phyloP scores from a whole-genome alignment of 805 yeast species.

The Lipomyces yamadae region DNA sequence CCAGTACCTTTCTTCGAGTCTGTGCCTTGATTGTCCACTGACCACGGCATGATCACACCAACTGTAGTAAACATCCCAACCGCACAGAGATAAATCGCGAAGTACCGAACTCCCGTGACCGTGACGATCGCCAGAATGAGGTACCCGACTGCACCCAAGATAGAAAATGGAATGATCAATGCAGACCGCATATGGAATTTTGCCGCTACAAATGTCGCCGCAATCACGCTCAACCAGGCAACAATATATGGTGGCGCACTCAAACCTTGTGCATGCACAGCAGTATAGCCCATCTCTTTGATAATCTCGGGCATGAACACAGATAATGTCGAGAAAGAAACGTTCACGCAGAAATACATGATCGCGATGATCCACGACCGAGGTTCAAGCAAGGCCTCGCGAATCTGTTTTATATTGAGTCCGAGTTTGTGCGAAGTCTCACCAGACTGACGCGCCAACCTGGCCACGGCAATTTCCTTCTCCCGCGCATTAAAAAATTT shows the following conservation, averaged over 20 bases:
- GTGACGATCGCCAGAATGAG: constrained; percentile 36
- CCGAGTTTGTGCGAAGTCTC: constrained; percentile 27
- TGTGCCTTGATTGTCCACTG: constrained; percentile 38
- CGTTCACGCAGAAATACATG: constrained; percentile 41
- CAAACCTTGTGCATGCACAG: constrained; percentile 52
- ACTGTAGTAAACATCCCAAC: constrained; percentile 39
- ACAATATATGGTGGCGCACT: constrained; percentile 54
- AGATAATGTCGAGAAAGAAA: constrained; percentile 49
- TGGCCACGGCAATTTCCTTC: constrained; percentile 35
- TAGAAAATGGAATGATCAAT: background rate
- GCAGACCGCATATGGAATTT: constrained; percentile 1
- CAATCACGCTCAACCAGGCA: constrained; percentile 19
- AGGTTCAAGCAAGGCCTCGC: constrained; percentile 9
- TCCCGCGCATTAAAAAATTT: constrained; percentile 11
- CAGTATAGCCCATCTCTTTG: constrained; percentile 50
- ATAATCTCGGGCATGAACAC: constrained; percentile 56
- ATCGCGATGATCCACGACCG: constrained; percentile 13
- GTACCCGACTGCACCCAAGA: constrained; percentile 20
- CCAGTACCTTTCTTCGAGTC: constrained; percentile 39
- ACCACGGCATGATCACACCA: constrained; percentile 38
- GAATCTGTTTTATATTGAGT: constrained; percentile 6
- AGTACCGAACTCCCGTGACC: constrained; percentile 37
- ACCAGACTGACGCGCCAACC: constrained; percentile 17
- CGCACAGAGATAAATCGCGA: constrained; percentile 38
- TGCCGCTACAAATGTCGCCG: constrained; percentile 3